phyloP scores from a whole-genome alignment of 768 basidiomycete genomes.

The Bullera alba region DNA sequence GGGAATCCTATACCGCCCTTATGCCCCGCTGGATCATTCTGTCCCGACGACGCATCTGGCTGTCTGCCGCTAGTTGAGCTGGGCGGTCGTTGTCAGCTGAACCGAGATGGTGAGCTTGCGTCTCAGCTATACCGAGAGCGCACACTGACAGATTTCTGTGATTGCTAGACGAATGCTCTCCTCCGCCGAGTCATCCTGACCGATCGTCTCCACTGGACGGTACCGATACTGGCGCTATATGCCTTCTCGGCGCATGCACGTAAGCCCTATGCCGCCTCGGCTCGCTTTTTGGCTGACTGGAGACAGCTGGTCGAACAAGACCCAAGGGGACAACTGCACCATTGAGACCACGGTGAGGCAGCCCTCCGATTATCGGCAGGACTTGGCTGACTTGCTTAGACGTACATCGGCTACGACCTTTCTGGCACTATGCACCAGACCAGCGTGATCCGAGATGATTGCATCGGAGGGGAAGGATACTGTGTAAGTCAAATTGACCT shows the following conservation, averaged over 20 bases:
- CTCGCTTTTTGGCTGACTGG: background rate
- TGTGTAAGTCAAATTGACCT: conserved; percentile 14
- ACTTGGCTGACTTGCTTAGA: too few species aligned
- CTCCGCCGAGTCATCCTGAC: conserved; percentile 8
- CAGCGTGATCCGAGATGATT: conserved; percentile 19
- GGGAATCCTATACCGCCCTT: conserved; percentile 9
- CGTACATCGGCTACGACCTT: conserved; percentile 23
- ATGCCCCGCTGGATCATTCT: conserved; percentile 17
- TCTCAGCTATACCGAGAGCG: background rate
- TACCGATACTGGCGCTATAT: conserved; percentile 9
- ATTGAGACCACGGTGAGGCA: conserved; percentile 22
- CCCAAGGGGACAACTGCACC: conserved; percentile 12
- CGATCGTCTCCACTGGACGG: conserved; percentile 8
- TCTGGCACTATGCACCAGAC: conserved; percentile 13
- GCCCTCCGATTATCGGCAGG: too few species aligned
- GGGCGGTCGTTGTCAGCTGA: conserved; percentile 22
- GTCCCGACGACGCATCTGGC: conserved; percentile 24
- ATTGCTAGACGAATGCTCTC: conserved; percentile 20
- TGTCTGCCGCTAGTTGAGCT: conserved; percentile 15
- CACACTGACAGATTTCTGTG: background rate
- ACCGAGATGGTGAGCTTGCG: conserved; percentile 22
- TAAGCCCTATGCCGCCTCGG: conserved; percentile 2
- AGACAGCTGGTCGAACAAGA: conserved; percentile 12
- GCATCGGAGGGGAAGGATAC: conserved; percentile 22
- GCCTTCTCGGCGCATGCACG: conserved; percentile 21